phyloP scores from a whole-genome alignment of 2,329 filamentous ascomycete genomes.

The Zymoseptoria tritici region DNA sequence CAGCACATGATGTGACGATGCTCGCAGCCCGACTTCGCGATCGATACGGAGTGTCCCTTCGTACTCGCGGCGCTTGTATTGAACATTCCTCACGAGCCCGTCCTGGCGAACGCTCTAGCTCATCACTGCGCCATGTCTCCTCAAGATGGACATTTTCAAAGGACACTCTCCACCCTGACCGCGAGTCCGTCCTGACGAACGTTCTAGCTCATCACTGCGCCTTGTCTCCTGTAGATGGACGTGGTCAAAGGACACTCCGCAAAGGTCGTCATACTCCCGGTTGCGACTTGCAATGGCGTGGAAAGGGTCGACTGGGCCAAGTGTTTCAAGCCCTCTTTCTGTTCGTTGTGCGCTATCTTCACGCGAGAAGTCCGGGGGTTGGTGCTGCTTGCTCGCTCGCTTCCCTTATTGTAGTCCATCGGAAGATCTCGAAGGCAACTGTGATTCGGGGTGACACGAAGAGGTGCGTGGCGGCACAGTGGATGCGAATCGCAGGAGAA shows the following conservation, averaged over 20 bases:
- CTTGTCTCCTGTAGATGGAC: constrained; percentile 47
- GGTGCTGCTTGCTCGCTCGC: constrained; percentile 37
- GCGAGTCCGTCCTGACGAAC: constrained; percentile 2
- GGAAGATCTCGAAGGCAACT: constrained; percentile 53
- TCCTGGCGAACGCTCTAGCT: constrained; percentile 5
- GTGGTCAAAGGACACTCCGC: constrained; percentile 50
- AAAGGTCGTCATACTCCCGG: background rate
- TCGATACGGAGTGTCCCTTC: constrained; percentile 1
- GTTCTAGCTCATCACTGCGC: constrained; percentile 24
- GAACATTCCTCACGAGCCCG: constrained; percentile 11
- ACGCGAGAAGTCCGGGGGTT: constrained; percentile 18
- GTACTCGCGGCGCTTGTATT: constrained; percentile 8
- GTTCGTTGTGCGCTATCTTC: constrained; percentile 16
- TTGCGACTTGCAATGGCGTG: background rate
- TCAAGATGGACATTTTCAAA: constrained; percentile 51
- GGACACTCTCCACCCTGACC: too few species aligned
- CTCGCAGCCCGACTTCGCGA: constrained; percentile 20
- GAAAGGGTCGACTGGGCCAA: background rate
- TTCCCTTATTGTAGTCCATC: constrained; percentile 53
- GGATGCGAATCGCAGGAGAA: background rate
- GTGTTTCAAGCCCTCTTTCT: constrained; percentile 4
- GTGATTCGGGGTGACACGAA: too few species aligned
- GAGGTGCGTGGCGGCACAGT: background rate
- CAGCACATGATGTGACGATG: constrained; percentile 14
- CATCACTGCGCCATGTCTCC: constrained; percentile 38